Conservation (phyloP, 148 eudicot genomes). For the Rhododendron molle region DNA sequence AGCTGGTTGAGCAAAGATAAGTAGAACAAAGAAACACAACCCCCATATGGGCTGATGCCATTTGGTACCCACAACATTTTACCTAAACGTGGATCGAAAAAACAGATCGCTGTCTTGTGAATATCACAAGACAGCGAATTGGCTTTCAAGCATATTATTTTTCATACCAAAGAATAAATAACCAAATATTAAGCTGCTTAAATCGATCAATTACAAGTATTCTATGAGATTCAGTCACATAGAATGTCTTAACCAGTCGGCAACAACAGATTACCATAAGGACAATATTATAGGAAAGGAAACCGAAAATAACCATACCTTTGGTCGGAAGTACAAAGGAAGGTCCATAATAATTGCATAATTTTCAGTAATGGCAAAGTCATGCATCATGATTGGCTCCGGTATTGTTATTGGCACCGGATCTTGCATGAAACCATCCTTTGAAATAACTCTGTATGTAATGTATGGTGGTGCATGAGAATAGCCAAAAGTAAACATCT, state of each 20-base stretch:
- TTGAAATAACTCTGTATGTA: conserved; percentile 88
- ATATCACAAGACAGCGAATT: not conserved
- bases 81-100: not conserved
- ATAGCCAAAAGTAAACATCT: conserved; percentile 97
- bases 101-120: not conserved
- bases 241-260: not conserved
- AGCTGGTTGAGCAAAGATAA: not conserved
- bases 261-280: not conserved
- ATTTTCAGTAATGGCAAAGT: conserved; percentile 94
- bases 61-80: not conserved
- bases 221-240: not conserved
- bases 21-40: not conserved
- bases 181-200: not conserved
- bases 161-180: too few species aligned
- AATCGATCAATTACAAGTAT: not conserved
- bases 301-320: conserved; percentile 37
- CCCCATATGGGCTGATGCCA: not conserved
- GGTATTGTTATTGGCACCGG: conserved; percentile 92
- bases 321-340: conserved; percentile 80
- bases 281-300: not conserved
- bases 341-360: conserved; percentile 95
- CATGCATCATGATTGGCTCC: conserved; percentile 93
- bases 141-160: not conserved
- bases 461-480: conserved; percentile 67
- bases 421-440: conserved; percentile 87